A percentile compares a stretch with the other conserved stretches of the same genome.
Conservation (phyloP, 352 stramenopile genomes). For the Pythium vanterpoolii region DNA sequence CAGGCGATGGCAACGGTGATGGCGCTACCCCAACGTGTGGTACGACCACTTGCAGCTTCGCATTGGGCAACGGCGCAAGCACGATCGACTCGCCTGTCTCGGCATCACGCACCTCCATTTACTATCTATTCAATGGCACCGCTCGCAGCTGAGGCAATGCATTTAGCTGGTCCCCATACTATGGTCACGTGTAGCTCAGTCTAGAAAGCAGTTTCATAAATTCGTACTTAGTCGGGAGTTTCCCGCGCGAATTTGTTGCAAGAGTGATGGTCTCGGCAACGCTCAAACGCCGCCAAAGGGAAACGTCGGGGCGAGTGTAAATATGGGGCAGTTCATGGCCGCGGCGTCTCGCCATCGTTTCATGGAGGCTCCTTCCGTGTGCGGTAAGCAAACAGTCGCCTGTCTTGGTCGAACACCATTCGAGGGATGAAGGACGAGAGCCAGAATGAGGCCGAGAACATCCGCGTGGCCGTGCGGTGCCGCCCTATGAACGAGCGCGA, state of each 20-base stretch:
- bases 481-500: slow-evolving; percentile 91
- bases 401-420: too few relatives aligned
- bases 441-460: slow-evolving; percentile 83
- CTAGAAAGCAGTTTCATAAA: slow-evolving; percentile 2
- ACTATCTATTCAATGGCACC: not conserved
- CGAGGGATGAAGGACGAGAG: slow-evolving; percentile 75
- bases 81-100: slow-evolving; percentile 61
- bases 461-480: slow-evolving; percentile 90
- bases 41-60: not conserved
- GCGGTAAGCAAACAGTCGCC: not conserved
- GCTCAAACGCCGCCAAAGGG: not conserved
- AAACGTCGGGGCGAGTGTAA: slow-evolving; percentile 2
- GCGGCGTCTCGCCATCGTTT: not conserved
- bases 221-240: slow-evolving; percentile 21
- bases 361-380: too few relatives aligned
- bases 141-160: not conserved
- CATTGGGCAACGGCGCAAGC: slow-evolving; percentile 13
- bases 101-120: slow-evolving; percentile 46
- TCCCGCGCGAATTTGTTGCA: not conserved
- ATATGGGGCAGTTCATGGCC: not conserved
- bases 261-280: slow-evolving; percentile 17
- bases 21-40: not conserved
- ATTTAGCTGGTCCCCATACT: slow-evolving; percentile 1
- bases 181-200: not conserved
- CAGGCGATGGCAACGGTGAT: not conserved